Evolutionary conservation across 192 early-diverging fungal species (phyloP).

Genomic region (Cetraspora pellucida): DNA sequence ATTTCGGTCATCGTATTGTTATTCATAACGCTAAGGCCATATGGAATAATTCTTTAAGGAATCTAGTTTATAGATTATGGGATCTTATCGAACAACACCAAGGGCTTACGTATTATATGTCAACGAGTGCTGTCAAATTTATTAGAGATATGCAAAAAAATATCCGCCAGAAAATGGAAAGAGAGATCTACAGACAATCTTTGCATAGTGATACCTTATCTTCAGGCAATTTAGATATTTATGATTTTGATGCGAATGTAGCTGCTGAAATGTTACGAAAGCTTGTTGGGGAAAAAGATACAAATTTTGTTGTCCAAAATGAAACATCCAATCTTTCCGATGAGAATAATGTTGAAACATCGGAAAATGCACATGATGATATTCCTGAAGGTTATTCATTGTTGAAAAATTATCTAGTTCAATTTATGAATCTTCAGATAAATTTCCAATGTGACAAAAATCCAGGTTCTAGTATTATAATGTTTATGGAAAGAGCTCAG

Average conservation of each 20-base stretch:
- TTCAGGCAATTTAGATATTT: conserved; percentile 28
- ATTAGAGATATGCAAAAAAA: conserved; percentile 63
- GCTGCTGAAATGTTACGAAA: conserved; percentile 52
- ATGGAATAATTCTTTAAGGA: conserved; percentile 86
- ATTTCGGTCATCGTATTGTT: conserved; percentile 75
- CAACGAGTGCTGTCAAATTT: conserved; percentile 78
- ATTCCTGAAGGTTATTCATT: conserved; percentile 56
- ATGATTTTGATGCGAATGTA: conserved; percentile 37
- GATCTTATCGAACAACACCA: conserved; percentile 70
- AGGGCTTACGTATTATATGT: conserved; percentile 80
- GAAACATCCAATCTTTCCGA: conserved; percentile 34
- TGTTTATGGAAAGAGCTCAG: conserved; percentile 60
- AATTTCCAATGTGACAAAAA: conserved; percentile 62
- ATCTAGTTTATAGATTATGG: conserved; percentile 75
- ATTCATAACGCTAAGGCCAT: conserved; percentile 83
- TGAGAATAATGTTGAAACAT: conserved; percentile 37
- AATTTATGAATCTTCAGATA: conserved; percentile 74
- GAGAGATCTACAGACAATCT: not conserved
- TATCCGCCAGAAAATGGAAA: conserved; percentile 25
- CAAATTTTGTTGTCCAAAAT: conserved; percentile 48
- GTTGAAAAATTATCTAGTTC: conserved; percentile 60
- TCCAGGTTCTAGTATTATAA: conserved; percentile 55
- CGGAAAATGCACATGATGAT: conserved; percentile 49
- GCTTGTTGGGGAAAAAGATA: conserved; percentile 48
- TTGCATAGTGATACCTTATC: not conserved